Evolutionary conservation across 371 early-diverging fungal species (phyloP).

Genomic region (Mucor piriformis): DNA sequence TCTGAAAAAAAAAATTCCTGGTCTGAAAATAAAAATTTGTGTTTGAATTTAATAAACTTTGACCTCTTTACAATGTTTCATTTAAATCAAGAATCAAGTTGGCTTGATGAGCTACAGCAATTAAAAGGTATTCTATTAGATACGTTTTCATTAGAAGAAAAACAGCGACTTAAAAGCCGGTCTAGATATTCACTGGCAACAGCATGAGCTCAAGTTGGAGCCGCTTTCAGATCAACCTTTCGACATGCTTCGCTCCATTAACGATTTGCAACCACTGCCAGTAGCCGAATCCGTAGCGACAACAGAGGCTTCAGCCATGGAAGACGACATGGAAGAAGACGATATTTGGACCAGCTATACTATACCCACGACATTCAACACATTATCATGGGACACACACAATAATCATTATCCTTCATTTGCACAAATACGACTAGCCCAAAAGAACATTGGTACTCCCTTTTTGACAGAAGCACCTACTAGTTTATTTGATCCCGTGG

Average conservation of each 20-base stretch:
- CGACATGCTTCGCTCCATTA: constrained; percentile 6
- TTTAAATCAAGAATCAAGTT: too few species aligned
- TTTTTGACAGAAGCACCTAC: constrained; percentile 47
- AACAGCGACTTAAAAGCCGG: too few species aligned
- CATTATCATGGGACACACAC: constrained; percentile 26
- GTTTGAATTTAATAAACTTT: too few species aligned
- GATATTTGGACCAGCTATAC: constrained; percentile 10
- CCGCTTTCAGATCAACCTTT: constrained; percentile 13
- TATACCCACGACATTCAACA: neutral
- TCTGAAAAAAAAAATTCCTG: too few species aligned
- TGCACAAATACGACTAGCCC: constrained; percentile 12
- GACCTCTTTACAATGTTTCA: too few species aligned
- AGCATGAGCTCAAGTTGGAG: constrained; percentile 1
- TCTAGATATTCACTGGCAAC: constrained; percentile 7
- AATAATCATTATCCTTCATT: constrained; percentile 11
- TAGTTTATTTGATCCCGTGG: constrained; percentile 34
- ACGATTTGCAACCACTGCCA: neutral
- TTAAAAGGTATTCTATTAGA: too few species aligned
- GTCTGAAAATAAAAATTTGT: too few species aligned
- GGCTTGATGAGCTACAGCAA: too few species aligned
- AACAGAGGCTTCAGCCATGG: neutral
- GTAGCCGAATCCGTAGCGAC: neutral
- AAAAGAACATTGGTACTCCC: constrained; percentile 30
- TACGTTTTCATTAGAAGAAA: neutral
- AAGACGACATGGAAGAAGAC: constrained; percentile 9